Conservation (phyloP, 305 asterid species). For the Withania somnifera region DNA sequence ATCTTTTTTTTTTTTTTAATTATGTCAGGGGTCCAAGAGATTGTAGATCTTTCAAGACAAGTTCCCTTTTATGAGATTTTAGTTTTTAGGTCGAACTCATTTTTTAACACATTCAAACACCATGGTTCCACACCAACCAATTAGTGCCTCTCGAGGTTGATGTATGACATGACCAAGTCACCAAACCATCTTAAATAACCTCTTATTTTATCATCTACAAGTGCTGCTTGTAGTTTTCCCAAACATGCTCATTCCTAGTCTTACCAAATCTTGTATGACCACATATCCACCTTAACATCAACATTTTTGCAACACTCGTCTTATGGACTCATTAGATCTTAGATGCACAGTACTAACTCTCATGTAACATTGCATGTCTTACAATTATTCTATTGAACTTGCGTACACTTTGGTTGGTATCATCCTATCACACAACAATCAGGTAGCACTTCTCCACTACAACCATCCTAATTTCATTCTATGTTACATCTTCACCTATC, state of each 20-base stretch:
- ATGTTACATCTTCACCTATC: background rate
- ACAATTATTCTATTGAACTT: background rate
- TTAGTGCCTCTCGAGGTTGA: background rate
- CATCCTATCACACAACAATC: background rate
- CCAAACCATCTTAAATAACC: background rate
- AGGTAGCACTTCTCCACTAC: too few relatives aligned
- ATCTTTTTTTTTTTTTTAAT: background rate
- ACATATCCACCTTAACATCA: background rate
- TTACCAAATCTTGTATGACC: background rate
- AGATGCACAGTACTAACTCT: background rate
- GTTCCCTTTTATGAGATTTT: background rate
- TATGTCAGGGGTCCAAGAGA: background rate
- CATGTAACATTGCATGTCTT: background rate
- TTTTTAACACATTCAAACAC: background rate
- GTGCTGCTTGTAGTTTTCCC: background rate
- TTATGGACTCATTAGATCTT: background rate
- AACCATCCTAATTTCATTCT: background rate
- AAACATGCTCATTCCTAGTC: background rate
- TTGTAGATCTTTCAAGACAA: background rate
- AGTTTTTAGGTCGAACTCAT: background rate
- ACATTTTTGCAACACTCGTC: background rate
- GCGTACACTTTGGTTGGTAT: background rate
- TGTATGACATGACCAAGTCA: background rate
- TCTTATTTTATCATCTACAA: background rate
- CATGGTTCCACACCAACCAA: background rate